These are phyloP conservation scores for Solanum pinnatisectum DNA, from an alignment of 257 asterid genomes.

Conservation along the genomic window DNA sequence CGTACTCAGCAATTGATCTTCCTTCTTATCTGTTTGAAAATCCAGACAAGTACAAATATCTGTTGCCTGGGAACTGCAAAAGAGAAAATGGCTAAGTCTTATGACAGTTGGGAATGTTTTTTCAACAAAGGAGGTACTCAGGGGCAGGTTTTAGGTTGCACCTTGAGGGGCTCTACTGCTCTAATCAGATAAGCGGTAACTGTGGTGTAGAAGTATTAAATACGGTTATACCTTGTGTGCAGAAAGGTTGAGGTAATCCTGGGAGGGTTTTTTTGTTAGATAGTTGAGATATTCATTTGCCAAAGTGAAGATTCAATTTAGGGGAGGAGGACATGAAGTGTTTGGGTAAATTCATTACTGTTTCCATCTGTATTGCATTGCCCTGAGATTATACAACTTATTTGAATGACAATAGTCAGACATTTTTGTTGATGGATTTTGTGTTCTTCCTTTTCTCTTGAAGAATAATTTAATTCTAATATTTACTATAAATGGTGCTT, in stretches of 20 bases:
- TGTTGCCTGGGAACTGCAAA: constrained; percentile 74
- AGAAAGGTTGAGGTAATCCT: neutral
- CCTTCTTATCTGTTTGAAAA: constrained; percentile 59
- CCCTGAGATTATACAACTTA: neutral
- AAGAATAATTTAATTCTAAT: neutral
- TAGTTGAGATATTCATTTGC: neutral
- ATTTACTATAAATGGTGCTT: neutral
- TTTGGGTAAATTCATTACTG: neutral
- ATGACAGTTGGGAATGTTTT: neutral
- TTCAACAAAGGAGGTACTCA: neutral
- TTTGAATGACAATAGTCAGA: neutral
- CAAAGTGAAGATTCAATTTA: neutral
- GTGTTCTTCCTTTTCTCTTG: neutral
- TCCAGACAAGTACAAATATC: constrained; percentile 51
- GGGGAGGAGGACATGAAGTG: neutral
- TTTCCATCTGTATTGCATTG: neutral
- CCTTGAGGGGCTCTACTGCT: neutral
- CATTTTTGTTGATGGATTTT: neutral
- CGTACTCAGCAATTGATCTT: constrained; percentile 77
- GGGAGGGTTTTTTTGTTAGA: neutral
- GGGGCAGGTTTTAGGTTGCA: neutral
- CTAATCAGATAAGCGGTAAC: neutral
- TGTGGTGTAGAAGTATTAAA: neutral
- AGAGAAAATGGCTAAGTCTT: constrained; percentile 48
- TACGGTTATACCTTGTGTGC: neutral